Base-by-base conservation (phyloP, 768 basidiomycete genomes). In the Tulasnella sp. region DNA sequence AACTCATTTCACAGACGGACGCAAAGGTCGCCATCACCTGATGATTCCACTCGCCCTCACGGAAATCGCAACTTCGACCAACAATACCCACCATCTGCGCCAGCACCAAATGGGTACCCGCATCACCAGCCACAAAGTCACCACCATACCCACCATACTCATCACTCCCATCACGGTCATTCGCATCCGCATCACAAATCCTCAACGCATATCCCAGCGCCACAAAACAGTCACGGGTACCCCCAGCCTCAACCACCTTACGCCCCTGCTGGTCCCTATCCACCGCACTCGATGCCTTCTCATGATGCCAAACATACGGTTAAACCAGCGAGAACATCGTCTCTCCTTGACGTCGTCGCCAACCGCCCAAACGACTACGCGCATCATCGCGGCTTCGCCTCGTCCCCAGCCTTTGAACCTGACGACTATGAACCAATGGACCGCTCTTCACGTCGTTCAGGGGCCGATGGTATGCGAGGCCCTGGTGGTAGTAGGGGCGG, bases 301-400 rank as follows among this genome's bases (percentile, higher is more conserved):
- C 71, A 72, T 40, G 29, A 35, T 20, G 39, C 42, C 46, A 71
- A 55, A 29, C 77, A 69, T 37, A 26, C 40, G 44, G 40, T 40
- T n/a, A 77, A 77, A 46, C 70, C 78, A 23, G 57, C 77, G 10
- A 57, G 78, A 3, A 75, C 78, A 20, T 57, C 46, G 61, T 74
- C 70, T 39, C 79, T 80, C 9, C 75, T 80, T 26, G 79, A 80
- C 67, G 55, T 79, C 55, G 79, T 80, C 20, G 79, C 79, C 3
- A 79, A 78, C 55, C 70, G 79, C 37, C 39, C 42, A 5, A 42
- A n/a, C 70, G 77, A 77, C 46, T 71, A 70, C n/a, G 40, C 39
- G 9, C 40, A 70, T 67, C 37, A 16, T 15, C 37, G 7, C 44
- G n/a, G 23, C 10, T 75, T 35, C n/a, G 73, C 39, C 26, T 48